Evolutionary conservation across 78 protist species (phyloP).

Genomic region (slime mould (Dictyostelium discoideum)): dicty_2.7 NC_007089.4:4096001-4096500

Average conservation of each 20-base stretch:
- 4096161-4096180: slow-evolving; percentile 32
- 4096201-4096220: slow-evolving; percentile 6
- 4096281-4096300: neutral
- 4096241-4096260: slow-evolving; percentile 4
- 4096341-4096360: slow-evolving; percentile 29
- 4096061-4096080: neutral
- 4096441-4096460: neutral
- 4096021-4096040: neutral
- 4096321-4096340: slow-evolving; percentile 4
- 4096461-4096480: neutral
- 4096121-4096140: neutral
- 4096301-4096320: slow-evolving; percentile 11
- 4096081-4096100: neutral
- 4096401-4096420: too few species aligned
- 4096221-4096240: slow-evolving; percentile 12
- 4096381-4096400: neutral
- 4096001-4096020: neutral
- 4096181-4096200: neutral
- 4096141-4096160: slow-evolving; percentile 3
- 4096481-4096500: neutral
- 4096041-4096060: neutral
- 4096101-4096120: neutral
- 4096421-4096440: neutral
- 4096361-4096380: neutral
- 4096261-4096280: neutral